Conservation (phyloP, 2,329 filamentous ascomycete genomes). For the Colletotrichum destructivum region DNA sequence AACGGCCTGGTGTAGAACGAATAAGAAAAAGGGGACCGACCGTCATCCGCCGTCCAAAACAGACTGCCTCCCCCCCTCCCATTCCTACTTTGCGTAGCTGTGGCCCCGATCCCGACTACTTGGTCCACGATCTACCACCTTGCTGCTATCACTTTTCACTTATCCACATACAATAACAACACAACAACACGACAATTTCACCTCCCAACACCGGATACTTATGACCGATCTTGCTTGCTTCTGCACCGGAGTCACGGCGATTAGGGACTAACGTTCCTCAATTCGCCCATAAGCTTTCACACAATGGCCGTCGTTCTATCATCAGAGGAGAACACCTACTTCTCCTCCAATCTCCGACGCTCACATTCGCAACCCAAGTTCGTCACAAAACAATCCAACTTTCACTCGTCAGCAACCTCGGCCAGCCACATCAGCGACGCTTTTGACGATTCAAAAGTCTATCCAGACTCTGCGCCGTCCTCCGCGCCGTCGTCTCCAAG, state of each 20-base stretch:
- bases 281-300: conserved; percentile 37
- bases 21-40: conserved; percentile 39
- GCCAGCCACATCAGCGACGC: conserved; percentile 61
- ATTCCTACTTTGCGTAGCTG: conserved; percentile 6
- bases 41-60: conserved; percentile 36
- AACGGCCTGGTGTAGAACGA: conserved; percentile 41
- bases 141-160: conserved; percentile 17
- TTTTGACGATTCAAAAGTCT: conserved; percentile 60
- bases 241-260: conserved; percentile 27
- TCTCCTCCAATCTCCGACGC: conserved; percentile 68
- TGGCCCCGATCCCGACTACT: conserved; percentile 35
- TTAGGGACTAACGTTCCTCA: conserved; percentile 38
- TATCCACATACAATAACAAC: conserved; percentile 19
- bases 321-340: conserved; percentile 71
- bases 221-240: conserved; percentile 32
- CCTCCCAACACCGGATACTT: conserved; percentile 5
- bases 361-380: conserved; percentile 75
- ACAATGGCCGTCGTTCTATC: conserved; percentile 71
- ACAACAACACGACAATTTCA: conserved; percentile 7
- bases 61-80: conserved; percentile 25
- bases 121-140: conserved; percentile 33
- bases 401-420: conserved; percentile 62
- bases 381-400: conserved; percentile 57
- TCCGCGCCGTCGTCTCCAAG: conserved; percentile 72
- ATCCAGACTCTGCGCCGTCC: conserved; percentile 64